Evolutionary conservation across 2,329 filamentous ascomycete genomes (phyloP).

Genomic region (Claviceps lovelessii): DNA sequence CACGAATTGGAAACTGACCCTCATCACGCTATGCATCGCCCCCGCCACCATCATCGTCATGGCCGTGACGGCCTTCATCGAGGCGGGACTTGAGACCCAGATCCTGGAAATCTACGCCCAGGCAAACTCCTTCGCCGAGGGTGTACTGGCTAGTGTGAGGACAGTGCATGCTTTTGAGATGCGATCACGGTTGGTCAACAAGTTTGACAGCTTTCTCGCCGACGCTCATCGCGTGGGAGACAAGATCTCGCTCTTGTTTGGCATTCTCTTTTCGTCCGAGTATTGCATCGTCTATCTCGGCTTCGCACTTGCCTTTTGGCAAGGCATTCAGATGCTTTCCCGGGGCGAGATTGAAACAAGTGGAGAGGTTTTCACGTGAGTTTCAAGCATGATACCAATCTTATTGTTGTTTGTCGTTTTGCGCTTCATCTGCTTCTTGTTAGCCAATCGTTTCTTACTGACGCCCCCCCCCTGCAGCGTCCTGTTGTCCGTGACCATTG

Average conservation of each 20-base stretch:
- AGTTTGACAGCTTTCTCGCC: conserved; percentile 24
- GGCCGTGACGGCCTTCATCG: conserved; percentile 12
- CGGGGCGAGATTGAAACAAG: conserved; percentile 20
- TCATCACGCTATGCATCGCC: conserved; percentile 21
- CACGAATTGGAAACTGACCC: conserved; percentile 29
- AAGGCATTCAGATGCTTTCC: conserved; percentile 24
- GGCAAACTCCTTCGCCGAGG: conserved; percentile 22
- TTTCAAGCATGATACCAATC: not conserved
- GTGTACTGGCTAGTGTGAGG: conserved; percentile 22
- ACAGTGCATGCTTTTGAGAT: conserved; percentile 31
- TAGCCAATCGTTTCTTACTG: not conserved
- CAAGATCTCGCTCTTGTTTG: conserved; percentile 24
- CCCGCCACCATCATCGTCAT: conserved; percentile 17
- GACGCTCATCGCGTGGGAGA: conserved; percentile 22
- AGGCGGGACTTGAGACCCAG: conserved; percentile 20
- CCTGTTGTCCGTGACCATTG: conserved; percentile 24
- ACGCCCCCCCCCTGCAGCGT: conserved; percentile 13
- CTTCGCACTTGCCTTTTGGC: conserved; percentile 31
- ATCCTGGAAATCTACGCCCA: conserved; percentile 22
- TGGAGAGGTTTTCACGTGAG: conserved; percentile 26
- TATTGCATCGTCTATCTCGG: conserved; percentile 28
- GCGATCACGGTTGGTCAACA: conserved; percentile 21
- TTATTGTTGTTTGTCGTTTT: too few relatives aligned
- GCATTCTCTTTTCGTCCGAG: conserved; percentile 24
- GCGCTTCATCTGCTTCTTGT: not conserved